Base-by-base conservation (phyloP, 2,329 filamentous ascomycete genomes). In the Verticillium nubilum region DNA sequence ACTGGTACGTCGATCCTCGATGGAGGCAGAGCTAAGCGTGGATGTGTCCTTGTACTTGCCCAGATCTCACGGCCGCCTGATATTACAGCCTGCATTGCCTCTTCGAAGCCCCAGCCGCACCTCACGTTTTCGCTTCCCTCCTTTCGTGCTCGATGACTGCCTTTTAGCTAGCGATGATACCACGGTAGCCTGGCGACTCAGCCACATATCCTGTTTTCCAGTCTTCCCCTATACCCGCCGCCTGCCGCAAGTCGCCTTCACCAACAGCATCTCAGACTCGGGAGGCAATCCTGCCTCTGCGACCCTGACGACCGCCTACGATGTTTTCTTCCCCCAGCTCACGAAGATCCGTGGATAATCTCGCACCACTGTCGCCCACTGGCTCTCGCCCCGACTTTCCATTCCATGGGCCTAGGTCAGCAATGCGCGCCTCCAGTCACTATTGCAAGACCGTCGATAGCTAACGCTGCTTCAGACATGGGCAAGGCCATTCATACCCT, bases 331-430 rank as follows among this genome's bases (percentile, higher is more conserved):
- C 81, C 64, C 70, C 77, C 58, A 81, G 76, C 65, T 83, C 83
- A 65, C 83, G 85, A 68, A 87, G 86, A 75, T 89, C 86, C 64
- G 80, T 86, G 68, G 86, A 89, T 73, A 88, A 84, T 69, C 73
- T 89, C 66, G 78, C 83, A 15, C 79, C 84, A 28, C 74, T 80
- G 50, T 79, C 82, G 17, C 79, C 82, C 28, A 77, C 78, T 13
- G 74, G 76, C 47, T 74, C 78, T 28, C 76, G 82, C 47, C 74
- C 77, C 61, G 85, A 88, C 63, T 82, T 79, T 75, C 83, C 71
- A 74, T 89, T 81, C 73, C 85, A 81, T 73, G 42, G 42, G 12
- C 7, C 42, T 13, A 85, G 77, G 86, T 87, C 61, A 42, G 71
- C 64, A 35, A 29, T 25, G n/a, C 27, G 15, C n/a, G 23, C 25